phyloP scores from a whole-genome alignment of 257 asterid genomes.

The Lycium barbarum region DNA sequence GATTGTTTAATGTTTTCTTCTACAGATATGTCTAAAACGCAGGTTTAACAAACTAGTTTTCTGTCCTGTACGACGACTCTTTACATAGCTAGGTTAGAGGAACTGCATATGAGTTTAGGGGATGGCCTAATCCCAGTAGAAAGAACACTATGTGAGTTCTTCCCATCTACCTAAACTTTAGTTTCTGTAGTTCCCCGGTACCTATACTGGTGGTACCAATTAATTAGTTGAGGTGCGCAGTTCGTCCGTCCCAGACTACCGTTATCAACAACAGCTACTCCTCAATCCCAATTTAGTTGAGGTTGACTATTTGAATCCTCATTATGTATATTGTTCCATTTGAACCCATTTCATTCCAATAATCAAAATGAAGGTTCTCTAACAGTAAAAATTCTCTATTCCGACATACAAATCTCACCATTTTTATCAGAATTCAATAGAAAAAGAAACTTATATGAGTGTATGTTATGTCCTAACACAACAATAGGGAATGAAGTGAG shows the following conservation, averaged over 20 bases:
- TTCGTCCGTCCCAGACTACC: background rate
- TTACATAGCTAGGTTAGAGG: background rate
- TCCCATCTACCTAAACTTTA: background rate
- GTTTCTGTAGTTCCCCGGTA: background rate
- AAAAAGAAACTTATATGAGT: too few species aligned
- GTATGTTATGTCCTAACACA: too few species aligned
- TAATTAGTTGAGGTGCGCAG: background rate
- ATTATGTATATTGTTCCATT: background rate
- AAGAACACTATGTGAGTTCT: background rate
- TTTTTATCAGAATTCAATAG: background rate
- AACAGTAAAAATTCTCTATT: background rate
- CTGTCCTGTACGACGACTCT: background rate
- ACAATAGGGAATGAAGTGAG: too few species aligned
- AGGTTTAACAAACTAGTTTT: background rate
- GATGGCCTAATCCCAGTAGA: background rate
- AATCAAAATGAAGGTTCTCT: background rate
- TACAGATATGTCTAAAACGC: background rate
- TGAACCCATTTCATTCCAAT: background rate
- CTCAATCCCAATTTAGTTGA: background rate
- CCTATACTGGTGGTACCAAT: background rate
- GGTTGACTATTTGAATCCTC: background rate
- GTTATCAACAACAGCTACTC: background rate
- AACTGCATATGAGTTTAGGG: constrained; percentile 2
- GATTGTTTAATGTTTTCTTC: background rate
- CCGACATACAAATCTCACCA: constrained; percentile 13